Base-by-base conservation (phyloP, 1,284 basidiomycete species). In the Anthracocystis panici-leucophaei region DNA sequence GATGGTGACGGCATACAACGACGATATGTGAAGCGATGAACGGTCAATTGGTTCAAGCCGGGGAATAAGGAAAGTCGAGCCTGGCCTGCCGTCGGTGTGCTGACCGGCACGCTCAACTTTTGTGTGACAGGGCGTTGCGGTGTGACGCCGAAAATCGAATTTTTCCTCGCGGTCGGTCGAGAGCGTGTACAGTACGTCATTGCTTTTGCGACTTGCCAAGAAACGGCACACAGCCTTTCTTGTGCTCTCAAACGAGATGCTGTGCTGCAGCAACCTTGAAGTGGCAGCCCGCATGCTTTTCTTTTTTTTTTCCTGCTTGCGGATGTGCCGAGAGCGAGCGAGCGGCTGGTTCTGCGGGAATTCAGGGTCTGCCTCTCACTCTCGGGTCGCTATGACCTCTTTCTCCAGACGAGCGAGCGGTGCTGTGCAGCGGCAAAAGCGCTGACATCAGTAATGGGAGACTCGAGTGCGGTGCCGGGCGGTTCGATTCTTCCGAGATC, bases 371-470 rank as follows among this genome's bases (percentile, higher is more conserved):
- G 20, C 16, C 16, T 27, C 23, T n/a, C 25, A 2, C 18, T 29
- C 18, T 31, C 48, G 48, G 48, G 3, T 45, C 10, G 45, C 45
- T 18, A 21, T 29, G 45, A 29, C 45, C 46, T 50, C 49, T 29
- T 25, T 51, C 35, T 38, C n/a, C 48, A 49, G 14, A 45, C 20
- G 23, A 45, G 42, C 12, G 42, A 20, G 16, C 46, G 16, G 16
- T 48, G 25, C 29, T 31, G 49, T 31, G 33, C 31, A 35, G 49
- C 31, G 11, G 46, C 46, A 29, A 21, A 25, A n/a, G 27, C 35
- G 40, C 53, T 50, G 53, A 56, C 60, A 63, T 63, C 60, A 56
- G 29, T 42, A 16, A 42, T 18, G 3, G 14, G 27, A 18, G 8
- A 33, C 3, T 23, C 25, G n/a, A 49, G 20, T 48, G 16, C 29